Percentiles rank a stretch among this genome's conserved stretches.
phyloP scores from a whole-genome alignment of 2,329 filamentous ascomycete genomes.

The Penicillium griseofulvum region DNA sequence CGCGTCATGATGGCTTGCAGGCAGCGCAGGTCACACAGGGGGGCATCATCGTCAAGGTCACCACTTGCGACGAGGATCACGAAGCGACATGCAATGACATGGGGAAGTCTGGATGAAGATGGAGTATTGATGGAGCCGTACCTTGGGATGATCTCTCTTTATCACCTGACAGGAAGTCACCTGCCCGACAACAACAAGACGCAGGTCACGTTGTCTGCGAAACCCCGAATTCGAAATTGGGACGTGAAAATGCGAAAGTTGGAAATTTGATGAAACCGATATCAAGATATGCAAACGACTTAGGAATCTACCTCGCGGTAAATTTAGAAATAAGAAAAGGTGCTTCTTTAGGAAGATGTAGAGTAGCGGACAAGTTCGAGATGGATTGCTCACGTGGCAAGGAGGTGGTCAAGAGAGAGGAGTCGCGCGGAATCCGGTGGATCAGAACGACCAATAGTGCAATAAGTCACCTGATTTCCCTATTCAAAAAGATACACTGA shows the following conservation, averaged over 20 bases:
- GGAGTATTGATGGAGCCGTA: constrained; percentile 26
- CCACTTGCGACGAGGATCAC: constrained; percentile 12
- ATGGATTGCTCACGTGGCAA: constrained; percentile 44
- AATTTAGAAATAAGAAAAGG: constrained; percentile 33
- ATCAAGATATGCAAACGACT: constrained; percentile 15
- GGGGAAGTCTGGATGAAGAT: constrained; percentile 17
- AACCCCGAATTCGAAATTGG: constrained; percentile 28
- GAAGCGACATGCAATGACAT: constrained; percentile 15
- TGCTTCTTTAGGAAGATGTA: constrained; percentile 29
- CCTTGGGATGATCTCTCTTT: constrained; percentile 40
- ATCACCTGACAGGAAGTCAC: constrained; percentile 48
- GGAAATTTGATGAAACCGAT: background rate
- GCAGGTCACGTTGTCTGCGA: constrained; percentile 29
- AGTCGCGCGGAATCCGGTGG: constrained; percentile 21
- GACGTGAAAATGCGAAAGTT: constrained; percentile 22
- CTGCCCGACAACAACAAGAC: constrained; percentile 41
- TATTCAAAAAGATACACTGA: constrained; percentile 3
- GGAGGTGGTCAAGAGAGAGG: constrained; percentile 23
- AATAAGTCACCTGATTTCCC: constrained; percentile 33
- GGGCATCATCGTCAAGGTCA: constrained; percentile 16
- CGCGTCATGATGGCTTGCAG: constrained; percentile 29
- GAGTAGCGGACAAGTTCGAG: constrained; percentile 33
- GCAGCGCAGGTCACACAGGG: constrained; percentile 27
- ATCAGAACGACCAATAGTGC: constrained; percentile 24
- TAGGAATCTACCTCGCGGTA: constrained; percentile 19